phyloP scores from a whole-genome alignment of 2,329 filamentous ascomycete genomes.

The Phialophora verrucosa region DNA sequence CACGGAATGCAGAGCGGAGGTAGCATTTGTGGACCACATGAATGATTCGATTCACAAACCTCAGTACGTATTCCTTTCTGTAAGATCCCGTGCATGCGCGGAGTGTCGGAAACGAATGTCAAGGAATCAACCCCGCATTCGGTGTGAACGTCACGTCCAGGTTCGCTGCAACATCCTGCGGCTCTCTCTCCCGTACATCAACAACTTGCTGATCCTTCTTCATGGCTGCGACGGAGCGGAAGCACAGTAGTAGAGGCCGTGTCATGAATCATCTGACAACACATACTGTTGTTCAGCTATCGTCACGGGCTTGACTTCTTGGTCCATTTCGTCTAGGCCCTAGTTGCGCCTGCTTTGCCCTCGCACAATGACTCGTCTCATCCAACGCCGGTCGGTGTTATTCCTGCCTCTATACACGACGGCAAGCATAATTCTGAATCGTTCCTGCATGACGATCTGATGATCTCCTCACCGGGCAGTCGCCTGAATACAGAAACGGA shows the following conservation, averaged over 20 bases:
- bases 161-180: conserved; percentile 2
- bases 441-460: background rate
- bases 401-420: background rate
- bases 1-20: no score
- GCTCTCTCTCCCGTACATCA: conserved; percentile 1
- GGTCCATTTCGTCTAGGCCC: background rate
- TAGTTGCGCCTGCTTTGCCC: background rate
- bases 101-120: background rate
- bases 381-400: background rate
- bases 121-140: conserved; percentile 1
- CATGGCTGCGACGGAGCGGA: background rate
- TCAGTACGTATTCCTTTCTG: background rate
- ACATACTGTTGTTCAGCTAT: background rate
- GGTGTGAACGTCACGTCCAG: background rate
- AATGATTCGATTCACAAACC: no score
- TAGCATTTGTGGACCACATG: no score
- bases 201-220: background rate
- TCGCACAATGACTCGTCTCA: background rate
- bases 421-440: background rate
- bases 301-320: background rate
- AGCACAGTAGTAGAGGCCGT: background rate
- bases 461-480: conserved; percentile 8
- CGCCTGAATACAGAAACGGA: conserved; percentile 10
- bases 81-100: background rate
- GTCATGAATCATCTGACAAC: background rate